phyloP scores from a whole-genome alignment of 2,329 filamentous ascomycete genomes.

The Ophiocordyceps polyrhachis-furcata region DNA sequence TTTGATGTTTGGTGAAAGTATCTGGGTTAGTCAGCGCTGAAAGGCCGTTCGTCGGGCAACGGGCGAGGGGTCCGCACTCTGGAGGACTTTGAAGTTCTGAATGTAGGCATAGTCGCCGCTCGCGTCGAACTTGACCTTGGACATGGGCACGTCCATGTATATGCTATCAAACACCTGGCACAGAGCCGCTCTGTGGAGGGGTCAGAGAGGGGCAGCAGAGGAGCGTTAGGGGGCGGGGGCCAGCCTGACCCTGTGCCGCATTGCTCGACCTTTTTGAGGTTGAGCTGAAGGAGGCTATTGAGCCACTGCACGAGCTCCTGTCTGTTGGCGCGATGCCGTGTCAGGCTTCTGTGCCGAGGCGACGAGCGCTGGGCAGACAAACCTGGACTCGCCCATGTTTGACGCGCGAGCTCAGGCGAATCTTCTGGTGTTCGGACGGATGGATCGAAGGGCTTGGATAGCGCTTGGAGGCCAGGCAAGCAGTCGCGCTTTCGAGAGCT shows the following conservation, averaged over 20 bases:
- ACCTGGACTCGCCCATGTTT: conserved; percentile 28
- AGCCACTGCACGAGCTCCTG: conserved; percentile 94
- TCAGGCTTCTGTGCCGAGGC: neutral
- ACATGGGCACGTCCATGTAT: conserved; percentile 89
- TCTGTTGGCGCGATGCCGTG: conserved; percentile 27
- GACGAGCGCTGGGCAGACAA: neutral
- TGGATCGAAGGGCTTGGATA: no score
- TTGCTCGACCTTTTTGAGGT: conserved; percentile 97
- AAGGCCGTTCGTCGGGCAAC: no score
- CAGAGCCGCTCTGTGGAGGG: conserved; percentile 54
- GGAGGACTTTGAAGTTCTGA: conserved; percentile 94
- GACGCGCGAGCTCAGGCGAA: neutral
- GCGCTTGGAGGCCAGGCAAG: no score
- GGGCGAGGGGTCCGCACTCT: conserved; percentile 44
- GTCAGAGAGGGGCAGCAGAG: neutral
- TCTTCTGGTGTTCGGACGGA: no score
- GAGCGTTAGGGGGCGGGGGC: conserved; percentile 5
- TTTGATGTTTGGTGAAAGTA: conserved; percentile 63
- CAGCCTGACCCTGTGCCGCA: conserved; percentile 71
- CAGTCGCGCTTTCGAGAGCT: no score
- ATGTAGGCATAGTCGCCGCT: conserved; percentile 95
- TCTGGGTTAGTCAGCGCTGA: conserved; percentile 27
- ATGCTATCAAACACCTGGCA: conserved; percentile 99
- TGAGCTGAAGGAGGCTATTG: conserved; percentile 93
- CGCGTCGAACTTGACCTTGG: conserved; percentile 93